Percentiles rank a stretch among this genome's conserved stretches.
phyloP scores from a whole-genome alignment of 192 early-diverging fungal species.

The Glomus cerebriforme region DNA sequence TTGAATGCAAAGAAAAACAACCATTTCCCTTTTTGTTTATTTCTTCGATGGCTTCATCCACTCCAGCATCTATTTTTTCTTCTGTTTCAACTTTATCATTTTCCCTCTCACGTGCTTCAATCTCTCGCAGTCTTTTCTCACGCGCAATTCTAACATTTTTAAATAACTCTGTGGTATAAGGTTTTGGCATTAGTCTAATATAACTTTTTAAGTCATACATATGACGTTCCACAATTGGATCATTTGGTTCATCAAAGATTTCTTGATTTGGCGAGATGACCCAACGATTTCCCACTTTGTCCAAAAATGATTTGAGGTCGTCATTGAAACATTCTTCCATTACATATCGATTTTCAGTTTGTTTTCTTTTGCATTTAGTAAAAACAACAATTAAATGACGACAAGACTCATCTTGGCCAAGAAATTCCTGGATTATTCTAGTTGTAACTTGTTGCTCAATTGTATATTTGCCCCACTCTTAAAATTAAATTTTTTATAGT shows the following conservation, averaged over 20 bases:
- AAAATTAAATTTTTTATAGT: background rate
- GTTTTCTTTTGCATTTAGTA: background rate
- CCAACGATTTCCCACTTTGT: background rate
- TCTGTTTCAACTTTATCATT: too few relatives aligned
- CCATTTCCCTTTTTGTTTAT: too few relatives aligned
- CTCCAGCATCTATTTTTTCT: too few relatives aligned
- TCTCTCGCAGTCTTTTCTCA: background rate
- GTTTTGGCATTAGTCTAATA: background rate
- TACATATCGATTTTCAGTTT: too few relatives aligned
- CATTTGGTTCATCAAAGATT: background rate
- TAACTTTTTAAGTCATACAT: background rate
- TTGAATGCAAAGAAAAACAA: too few relatives aligned
- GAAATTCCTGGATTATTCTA: background rate
- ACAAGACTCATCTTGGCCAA: background rate
- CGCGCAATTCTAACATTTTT: background rate
- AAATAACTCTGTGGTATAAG: background rate
- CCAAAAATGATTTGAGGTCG: background rate
- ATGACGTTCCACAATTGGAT: background rate
- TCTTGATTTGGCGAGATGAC: too few relatives aligned
- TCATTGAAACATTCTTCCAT: background rate
- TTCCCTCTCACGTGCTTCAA: background rate
- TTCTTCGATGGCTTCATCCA: too few relatives aligned
- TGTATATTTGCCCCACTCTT: background rate
- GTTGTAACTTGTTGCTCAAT: background rate
- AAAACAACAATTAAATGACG: background rate